Evolutionary conservation across 1,284 basidiomycete species (phyloP).

Genomic region (Earliella scabrosa): DNA sequence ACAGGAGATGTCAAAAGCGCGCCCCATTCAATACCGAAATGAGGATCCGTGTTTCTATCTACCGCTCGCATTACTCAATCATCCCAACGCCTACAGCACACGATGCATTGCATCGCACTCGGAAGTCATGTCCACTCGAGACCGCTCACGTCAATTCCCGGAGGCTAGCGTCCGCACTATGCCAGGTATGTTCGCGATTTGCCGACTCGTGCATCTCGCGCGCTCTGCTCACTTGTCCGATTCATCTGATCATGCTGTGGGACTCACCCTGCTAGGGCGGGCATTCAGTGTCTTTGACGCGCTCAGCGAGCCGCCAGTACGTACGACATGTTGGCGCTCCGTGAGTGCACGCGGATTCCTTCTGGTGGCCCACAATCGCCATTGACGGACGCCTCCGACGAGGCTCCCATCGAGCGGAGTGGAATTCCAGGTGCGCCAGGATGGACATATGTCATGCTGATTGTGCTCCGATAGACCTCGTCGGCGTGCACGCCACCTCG

Average conservation of each 20-base stretch:
- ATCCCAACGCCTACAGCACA: no score
- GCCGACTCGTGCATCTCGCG: neutral
- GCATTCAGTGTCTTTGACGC: constrained; percentile 1
- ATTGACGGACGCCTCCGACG: neutral
- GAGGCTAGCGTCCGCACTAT: neutral
- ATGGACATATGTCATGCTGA: neutral
- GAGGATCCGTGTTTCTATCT: constrained; percentile 1
- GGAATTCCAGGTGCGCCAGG: constrained; percentile 1
- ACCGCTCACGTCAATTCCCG: neutral
- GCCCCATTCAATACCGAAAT: neutral
- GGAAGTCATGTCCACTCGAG: neutral
- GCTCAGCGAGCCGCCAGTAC: constrained; percentile 1
- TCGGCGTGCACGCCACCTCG: neutral
- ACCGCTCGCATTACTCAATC: no score
- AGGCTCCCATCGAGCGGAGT: constrained; percentile 2
- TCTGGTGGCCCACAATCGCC: neutral
- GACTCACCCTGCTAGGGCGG: neutral
- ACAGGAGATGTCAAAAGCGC: constrained; percentile 18
- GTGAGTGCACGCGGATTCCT: neutral
- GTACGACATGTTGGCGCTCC: constrained; percentile 3
- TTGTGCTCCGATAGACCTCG: neutral
- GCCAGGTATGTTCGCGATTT: neutral
- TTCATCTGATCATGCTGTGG: neutral
- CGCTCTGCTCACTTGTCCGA: neutral
- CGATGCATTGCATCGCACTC: neutral